These are phyloP conservation scores for Cytospora paraplurivora DNA, from an alignment of 2,329 filamentous ascomycete species.

Conservation along the genomic window DNA sequence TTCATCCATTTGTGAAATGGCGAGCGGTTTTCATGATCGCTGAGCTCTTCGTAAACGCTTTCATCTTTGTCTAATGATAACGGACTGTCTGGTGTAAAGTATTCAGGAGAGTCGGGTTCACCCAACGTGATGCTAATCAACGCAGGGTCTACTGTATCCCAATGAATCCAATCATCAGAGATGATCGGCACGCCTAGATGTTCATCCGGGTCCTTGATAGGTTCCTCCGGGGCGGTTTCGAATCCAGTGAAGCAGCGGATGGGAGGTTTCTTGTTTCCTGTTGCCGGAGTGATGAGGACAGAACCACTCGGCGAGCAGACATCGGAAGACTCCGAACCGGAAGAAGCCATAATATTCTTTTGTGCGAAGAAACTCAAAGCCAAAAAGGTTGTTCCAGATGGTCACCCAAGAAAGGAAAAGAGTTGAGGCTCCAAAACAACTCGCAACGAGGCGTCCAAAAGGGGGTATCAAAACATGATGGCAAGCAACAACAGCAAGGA, in stretches of 20 bases:
- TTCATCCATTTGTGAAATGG: slow-evolving; percentile 76
- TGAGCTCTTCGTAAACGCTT: background rate
- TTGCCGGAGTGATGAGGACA: slow-evolving; percentile 17
- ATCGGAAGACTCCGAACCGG: slow-evolving; percentile 14
- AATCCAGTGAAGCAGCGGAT: slow-evolving; percentile 4
- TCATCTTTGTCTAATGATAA: background rate
- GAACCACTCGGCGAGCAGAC: slow-evolving; percentile 21
- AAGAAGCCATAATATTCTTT: slow-evolving; percentile 26
- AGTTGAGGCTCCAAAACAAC: slow-evolving; percentile 14
- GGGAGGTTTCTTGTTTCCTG: background rate
- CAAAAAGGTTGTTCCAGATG: slow-evolving; percentile 21
- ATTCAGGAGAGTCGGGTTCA: slow-evolving; percentile 14
- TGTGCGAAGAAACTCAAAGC: slow-evolving; percentile 21
- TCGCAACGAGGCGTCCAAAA: slow-evolving; percentile 25
- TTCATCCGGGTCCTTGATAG: background rate
- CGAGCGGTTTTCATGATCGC: slow-evolving; percentile 25
- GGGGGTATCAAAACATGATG: slow-evolving; percentile 25
- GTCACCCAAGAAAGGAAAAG: slow-evolving; percentile 5
- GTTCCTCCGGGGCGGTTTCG: background rate
- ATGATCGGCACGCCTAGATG: background rate
- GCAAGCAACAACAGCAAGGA: slow-evolving; percentile 12
- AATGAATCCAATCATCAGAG: slow-evolving; percentile 21
- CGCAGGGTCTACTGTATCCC: slow-evolving; percentile 26
- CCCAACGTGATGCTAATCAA: slow-evolving; percentile 26
- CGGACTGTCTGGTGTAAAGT: background rate